Evolutionary conservation across 2,329 filamentous ascomycete genomes (phyloP).

Genomic region (Pseudogymnoascus destructans): DNA sequence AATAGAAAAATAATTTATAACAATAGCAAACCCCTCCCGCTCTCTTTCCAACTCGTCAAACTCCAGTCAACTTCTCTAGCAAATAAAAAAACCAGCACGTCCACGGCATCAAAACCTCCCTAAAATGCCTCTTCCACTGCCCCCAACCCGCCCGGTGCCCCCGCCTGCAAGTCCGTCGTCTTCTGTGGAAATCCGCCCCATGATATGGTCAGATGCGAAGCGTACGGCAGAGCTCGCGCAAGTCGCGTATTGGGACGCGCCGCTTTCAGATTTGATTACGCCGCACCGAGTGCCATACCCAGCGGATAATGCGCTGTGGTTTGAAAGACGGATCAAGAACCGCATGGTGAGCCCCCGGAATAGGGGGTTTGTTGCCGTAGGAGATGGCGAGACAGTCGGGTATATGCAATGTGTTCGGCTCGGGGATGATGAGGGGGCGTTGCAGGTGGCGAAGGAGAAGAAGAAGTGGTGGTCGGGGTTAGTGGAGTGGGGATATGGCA

Average conservation of each 20-base stretch:
- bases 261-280: constrained; percentile 15
- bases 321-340: constrained; percentile 12
- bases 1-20: background rate
- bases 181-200: background rate
- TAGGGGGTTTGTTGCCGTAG: constrained; percentile 15
- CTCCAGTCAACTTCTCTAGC: background rate
- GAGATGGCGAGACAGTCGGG: constrained; percentile 13
- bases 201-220: background rate
- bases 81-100: background rate
- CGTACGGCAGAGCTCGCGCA: constrained; percentile 13
- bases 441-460: constrained; percentile 11
- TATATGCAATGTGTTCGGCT: constrained; percentile 17
- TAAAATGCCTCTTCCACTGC: background rate
- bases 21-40: background rate
- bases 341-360: constrained; percentile 16
- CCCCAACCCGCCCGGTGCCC: background rate
- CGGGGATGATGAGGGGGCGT: constrained; percentile 18
- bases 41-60: background rate
- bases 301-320: constrained; percentile 6
- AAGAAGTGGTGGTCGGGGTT: constrained; percentile 12
- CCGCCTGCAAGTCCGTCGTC: background rate
- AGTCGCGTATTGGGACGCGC: constrained; percentile 15
- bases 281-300: constrained; percentile 15
- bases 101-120: background rate
- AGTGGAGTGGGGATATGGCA: constrained; percentile 5